Evolutionary conservation across 2,329 filamentous ascomycete species (phyloP).

Genomic region (Aspergillus texensis): DNA sequence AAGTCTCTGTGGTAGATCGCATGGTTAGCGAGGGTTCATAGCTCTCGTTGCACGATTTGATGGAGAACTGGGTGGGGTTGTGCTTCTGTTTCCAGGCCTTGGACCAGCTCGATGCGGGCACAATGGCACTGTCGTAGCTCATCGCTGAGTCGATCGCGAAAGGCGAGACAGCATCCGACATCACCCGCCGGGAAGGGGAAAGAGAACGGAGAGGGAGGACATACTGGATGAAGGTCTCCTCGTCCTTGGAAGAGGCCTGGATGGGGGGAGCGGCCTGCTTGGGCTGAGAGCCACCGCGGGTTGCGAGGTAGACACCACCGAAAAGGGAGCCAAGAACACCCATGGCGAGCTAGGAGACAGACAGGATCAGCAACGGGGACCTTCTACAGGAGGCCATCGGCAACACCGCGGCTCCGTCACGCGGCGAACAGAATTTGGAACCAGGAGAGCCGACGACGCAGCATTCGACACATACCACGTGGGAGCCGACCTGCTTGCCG

Average conservation of each 20-base stretch:
- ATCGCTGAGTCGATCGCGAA: neutral
- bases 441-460: constrained; percentile 3
- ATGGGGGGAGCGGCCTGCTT: constrained; percentile 58
- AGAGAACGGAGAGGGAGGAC: constrained; percentile 27
- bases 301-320: constrained; percentile 49
- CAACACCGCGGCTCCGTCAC: constrained; percentile 14
- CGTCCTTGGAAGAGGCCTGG: constrained; percentile 67
- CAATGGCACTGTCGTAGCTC: neutral
- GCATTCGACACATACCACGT: constrained; percentile 47
- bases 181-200: neutral
- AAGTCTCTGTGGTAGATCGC: constrained; percentile 46
- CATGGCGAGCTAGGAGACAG: constrained; percentile 59
- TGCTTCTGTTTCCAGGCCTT: neutral
- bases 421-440: constrained; percentile 17
- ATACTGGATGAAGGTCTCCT: constrained; percentile 71
- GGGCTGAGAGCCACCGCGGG: constrained; percentile 49
- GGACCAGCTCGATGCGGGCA: neutral
- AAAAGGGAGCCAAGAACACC: constrained; percentile 56
- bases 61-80: neutral
- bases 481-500: constrained; percentile 56
- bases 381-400: constrained; percentile 12
- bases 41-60: neutral
- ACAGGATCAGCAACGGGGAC: neutral
- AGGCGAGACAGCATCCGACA: neutral
- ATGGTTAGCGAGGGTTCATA: neutral